These are phyloP conservation scores for Neckera pumila DNA, from an alignment of 225 moss, liverwort and hornwort species.

Conservation along the genomic window DNA sequence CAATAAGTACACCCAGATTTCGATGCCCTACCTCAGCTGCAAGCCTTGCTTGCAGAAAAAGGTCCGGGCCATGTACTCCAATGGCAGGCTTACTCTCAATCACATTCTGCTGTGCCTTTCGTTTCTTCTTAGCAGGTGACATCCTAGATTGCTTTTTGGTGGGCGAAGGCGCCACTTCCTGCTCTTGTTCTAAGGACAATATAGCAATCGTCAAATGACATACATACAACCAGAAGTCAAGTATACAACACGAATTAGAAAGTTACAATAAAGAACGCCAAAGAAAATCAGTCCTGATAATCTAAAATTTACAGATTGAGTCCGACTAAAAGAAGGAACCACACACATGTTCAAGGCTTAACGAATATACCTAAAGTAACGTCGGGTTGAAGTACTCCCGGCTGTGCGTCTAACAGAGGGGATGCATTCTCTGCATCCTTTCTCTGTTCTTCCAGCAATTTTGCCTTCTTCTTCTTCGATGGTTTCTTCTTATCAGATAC, in stretches of 20 bases:
- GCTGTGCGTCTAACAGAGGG: not conserved
- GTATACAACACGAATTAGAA: not conserved
- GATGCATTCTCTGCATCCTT: not conserved
- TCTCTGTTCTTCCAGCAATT: not conserved
- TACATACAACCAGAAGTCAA: not conserved
- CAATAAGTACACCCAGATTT: not conserved
- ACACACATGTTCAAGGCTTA: not conserved
- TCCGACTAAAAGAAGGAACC: not conserved
- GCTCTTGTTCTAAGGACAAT: constrained; percentile 1
- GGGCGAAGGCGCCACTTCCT: constrained; percentile 4
- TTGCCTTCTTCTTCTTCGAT: constrained; percentile 3
- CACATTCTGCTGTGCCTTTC: constrained; percentile 10
- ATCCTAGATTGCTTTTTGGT: not conserved
- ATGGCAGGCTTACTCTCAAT: constrained; percentile 19
- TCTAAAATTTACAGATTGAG: not conserved
- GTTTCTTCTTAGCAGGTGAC: constrained; percentile 24
- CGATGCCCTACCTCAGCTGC: constrained; percentile 21
- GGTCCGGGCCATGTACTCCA: constrained; percentile 33
- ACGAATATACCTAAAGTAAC: constrained; percentile 1
- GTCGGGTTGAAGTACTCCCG: not conserved
- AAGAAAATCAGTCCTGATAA: not conserved
- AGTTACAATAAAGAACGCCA: not conserved
- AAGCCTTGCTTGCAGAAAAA: constrained; percentile 36
- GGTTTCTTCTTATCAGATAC: constrained; percentile 9
- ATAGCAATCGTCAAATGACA: not conserved